Conservation (phyloP, 352 stramenopile genomes). For the Thalassiosira hispida region DNA sequence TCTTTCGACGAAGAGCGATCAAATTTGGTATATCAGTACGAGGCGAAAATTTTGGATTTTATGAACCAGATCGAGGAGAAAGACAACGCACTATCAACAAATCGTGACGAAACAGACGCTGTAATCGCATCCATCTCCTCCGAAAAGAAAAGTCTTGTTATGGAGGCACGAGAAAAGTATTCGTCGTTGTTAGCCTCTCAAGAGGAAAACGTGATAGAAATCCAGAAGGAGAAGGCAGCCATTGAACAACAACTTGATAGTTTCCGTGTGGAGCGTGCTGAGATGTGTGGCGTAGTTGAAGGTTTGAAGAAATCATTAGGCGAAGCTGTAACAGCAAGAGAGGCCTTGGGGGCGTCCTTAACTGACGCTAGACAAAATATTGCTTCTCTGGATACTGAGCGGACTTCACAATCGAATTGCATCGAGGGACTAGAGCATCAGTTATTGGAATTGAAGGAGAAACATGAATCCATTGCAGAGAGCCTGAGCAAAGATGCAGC, state of each 20-base stretch:
- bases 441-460: background rate
- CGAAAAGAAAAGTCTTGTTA: background rate
- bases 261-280: slow-evolving; percentile 2
- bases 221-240: slow-evolving; percentile 5
- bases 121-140: background rate
- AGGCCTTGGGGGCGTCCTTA: background rate
- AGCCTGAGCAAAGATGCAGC: background rate
- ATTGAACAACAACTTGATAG: slow-evolving; percentile 9
- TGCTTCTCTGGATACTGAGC: background rate
- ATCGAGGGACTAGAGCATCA: background rate
- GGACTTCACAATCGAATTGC: background rate
- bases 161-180: background rate
- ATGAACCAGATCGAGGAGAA: background rate
- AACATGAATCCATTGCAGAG: background rate
- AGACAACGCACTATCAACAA: background rate
- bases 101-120: background rate
- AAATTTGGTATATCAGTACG: background rate
- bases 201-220: slow-evolving; percentile 1
- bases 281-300: slow-evolving; percentile 5
- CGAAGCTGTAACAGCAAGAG: background rate
- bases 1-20: background rate
- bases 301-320: slow-evolving; percentile 11
- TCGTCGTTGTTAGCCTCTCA: background rate
- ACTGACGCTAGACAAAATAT: slow-evolving; percentile 2
- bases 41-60: background rate